A percentile compares a stretch with the other conserved stretches of the same genome.
phyloP scores from a whole-genome alignment of 2,329 filamentous ascomycete species.

The Chrysoporthe cubensis region DNA sequence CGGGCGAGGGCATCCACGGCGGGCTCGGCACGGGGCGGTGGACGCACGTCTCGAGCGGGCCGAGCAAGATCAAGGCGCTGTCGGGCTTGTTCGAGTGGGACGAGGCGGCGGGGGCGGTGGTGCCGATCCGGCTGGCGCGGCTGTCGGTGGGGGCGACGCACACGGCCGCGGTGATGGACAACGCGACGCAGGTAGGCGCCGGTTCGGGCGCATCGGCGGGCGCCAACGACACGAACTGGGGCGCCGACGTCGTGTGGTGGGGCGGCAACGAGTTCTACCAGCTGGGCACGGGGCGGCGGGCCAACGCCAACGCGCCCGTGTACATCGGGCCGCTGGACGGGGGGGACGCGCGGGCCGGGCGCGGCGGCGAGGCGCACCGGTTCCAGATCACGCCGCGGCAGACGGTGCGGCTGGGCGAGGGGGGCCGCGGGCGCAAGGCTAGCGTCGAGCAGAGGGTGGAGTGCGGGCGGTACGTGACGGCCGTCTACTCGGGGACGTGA shows the following conservation, averaged over 20 bases:
- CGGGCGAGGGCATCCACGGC: constrained; percentile 84
- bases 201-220: constrained; percentile 48
- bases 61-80: constrained; percentile 79
- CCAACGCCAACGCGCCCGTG: constrained; percentile 73
- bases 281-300: constrained; percentile 87
- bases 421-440: constrained; percentile 67
- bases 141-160: constrained; percentile 82
- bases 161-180: constrained; percentile 80
- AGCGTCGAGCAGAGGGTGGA: constrained; percentile 85
- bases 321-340: constrained; percentile 81
- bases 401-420: constrained; percentile 66
- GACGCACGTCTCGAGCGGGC: constrained; percentile 81
- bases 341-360: constrained; percentile 60
- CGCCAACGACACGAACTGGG: constrained; percentile 80
- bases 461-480: constrained; percentile 81
- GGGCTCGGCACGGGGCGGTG: constrained; percentile 83
- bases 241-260: constrained; percentile 89
- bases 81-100: constrained; percentile 88
- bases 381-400: constrained; percentile 80
- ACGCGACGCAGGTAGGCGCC: constrained; percentile 72
- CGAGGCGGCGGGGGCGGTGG: constrained; percentile 66
- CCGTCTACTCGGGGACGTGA: constrained; percentile 71
- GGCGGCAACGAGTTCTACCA: constrained; percentile 95
- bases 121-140: constrained; percentile 77
- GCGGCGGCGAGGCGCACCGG: constrained; percentile 67